Evolutionary conservation across 2,329 filamentous ascomycete genomes (phyloP).

Genomic region (Penicillium carneum): DNA sequence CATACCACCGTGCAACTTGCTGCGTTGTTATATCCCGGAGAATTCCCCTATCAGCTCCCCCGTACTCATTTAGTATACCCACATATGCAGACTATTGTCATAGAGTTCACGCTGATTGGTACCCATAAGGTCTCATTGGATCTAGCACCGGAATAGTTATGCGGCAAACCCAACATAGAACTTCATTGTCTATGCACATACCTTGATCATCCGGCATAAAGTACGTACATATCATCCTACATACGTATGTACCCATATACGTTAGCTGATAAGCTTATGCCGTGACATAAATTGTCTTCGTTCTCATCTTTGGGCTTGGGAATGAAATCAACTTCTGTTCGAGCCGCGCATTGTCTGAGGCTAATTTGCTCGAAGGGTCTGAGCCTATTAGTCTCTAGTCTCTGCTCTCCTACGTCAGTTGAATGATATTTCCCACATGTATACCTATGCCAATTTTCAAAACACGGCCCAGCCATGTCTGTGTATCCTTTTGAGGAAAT

Average conservation of each 20-base stretch:
- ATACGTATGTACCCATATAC: too few species aligned
- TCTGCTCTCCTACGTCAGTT: background rate
- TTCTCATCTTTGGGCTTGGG: background rate
- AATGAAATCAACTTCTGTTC: background rate
- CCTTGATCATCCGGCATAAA: background rate
- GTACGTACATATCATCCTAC: background rate
- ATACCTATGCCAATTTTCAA: background rate
- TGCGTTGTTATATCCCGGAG: background rate
- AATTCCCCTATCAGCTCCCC: background rate
- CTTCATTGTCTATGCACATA: background rate
- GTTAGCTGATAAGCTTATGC: background rate
- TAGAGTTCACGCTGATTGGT: background rate
- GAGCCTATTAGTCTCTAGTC: too few species aligned
- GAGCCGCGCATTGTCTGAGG: too few species aligned
- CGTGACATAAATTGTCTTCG: background rate
- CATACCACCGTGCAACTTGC: background rate
- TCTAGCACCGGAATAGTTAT: background rate
- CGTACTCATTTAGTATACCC: background rate
- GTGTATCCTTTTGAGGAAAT: background rate
- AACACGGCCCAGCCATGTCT: background rate
- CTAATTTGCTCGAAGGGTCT: too few species aligned
- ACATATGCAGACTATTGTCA: background rate
- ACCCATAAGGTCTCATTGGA: background rate
- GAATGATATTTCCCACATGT: too few species aligned
- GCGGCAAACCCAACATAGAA: background rate